phyloP scores from a whole-genome alignment of 108 stramenopile species.

The Schizochytrium sp. region DNA sequence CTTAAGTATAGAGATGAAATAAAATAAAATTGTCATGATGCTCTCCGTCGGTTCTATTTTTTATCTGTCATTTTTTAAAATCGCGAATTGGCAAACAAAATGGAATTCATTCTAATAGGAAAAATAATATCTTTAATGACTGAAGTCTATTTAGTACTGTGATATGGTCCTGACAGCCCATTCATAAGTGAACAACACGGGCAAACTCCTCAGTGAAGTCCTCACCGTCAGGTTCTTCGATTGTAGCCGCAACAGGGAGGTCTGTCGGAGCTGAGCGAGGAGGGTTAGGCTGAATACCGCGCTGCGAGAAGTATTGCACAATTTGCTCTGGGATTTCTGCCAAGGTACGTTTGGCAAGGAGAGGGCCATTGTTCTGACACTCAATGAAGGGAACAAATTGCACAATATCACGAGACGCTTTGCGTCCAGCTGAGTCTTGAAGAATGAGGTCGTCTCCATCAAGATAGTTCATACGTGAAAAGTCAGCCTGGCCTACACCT shows the following conservation, averaged over 20 bases:
- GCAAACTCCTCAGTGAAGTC: not conserved
- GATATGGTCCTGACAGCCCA: no score
- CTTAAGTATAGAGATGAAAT: no score
- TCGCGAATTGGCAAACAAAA: no score
- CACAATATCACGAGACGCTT: slow-evolving; percentile 72
- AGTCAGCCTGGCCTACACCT: slow-evolving; percentile 75
- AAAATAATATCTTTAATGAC: no score
- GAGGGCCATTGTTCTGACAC: slow-evolving; percentile 59
- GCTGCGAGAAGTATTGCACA: slow-evolving; percentile 71
- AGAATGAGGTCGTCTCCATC: slow-evolving; percentile 50
- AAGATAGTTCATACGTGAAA: slow-evolving; percentile 67
- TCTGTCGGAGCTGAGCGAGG: not conserved
- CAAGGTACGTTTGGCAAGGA: slow-evolving; percentile 61
- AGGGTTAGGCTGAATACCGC: slow-evolving; percentile 64
- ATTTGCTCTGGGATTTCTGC: slow-evolving; percentile 53
- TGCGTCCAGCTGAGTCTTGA: slow-evolving; percentile 1
- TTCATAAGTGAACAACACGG: not conserved
- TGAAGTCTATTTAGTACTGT: no score
- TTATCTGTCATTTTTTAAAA: no score
- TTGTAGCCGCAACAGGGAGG: not conserved
- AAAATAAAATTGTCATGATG: no score
- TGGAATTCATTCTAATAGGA: no score
- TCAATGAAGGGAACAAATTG: slow-evolving; percentile 74
- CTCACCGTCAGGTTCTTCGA: not conserved
- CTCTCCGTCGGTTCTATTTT: no score